Evolutionary conservation across 257 asterid genomes (phyloP).

Genomic region (Anisodus acutangulus): DNA sequence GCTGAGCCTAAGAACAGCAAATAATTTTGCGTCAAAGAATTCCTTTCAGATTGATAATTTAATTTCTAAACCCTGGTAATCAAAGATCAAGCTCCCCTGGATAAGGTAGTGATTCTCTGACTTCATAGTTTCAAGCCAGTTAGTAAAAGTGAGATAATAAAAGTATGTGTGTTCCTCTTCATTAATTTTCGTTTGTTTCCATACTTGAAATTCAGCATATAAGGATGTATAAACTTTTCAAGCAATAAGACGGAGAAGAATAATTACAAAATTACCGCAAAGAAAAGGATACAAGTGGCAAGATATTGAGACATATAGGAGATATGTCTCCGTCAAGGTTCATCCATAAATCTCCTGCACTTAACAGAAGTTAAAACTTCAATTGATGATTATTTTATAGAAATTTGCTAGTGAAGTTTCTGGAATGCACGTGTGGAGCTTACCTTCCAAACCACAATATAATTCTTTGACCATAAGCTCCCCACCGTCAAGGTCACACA

Average conservation of each 20-base stretch:
- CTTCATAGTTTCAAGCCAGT: background rate
- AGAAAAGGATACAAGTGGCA: slow-evolving; percentile 72
- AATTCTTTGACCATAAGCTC: slow-evolving; percentile 50
- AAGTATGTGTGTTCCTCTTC: background rate
- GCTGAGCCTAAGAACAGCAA: background rate
- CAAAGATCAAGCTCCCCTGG: background rate
- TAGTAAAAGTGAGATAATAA: background rate
- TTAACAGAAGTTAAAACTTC: slow-evolving; percentile 21
- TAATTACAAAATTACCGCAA: slow-evolving; percentile 49
- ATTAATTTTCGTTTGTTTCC: background rate
- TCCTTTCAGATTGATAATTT: slow-evolving; percentile 7
- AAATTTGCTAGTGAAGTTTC: slow-evolving; percentile 9
- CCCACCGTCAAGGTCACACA: slow-evolving; percentile 68
- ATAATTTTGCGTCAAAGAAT: slow-evolving; percentile 17
- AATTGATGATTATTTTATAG: background rate
- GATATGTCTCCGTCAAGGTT: slow-evolving; percentile 91
- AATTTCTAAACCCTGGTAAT: background rate
- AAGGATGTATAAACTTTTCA: slow-evolving; percentile 8
- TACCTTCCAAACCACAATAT: slow-evolving; percentile 71
- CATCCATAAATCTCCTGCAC: slow-evolving; percentile 89
- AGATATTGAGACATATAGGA: slow-evolving; percentile 77
- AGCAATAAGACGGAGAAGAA: slow-evolving; percentile 10
- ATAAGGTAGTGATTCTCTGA: background rate
- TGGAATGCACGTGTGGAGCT: slow-evolving; percentile 24
- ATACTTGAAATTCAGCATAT: slow-evolving; percentile 7